These are phyloP conservation scores for Mycena crocata DNA, from an alignment of 768 basidiomycete genomes.

Conservation along the genomic window DNA sequence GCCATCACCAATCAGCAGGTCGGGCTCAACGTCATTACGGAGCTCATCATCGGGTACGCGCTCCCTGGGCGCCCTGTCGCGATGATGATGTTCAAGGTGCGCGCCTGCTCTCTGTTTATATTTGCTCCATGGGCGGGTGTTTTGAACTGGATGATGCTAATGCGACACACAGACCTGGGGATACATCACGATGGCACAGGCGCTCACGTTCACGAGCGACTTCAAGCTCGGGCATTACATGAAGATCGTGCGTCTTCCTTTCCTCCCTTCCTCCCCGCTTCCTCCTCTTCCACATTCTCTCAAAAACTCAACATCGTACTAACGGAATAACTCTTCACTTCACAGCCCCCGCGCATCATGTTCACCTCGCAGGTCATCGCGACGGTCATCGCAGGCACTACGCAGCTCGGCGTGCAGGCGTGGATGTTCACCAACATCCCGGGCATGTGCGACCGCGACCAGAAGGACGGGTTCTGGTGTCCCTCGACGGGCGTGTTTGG, in stretches of 20 bases:
- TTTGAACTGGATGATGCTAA: no score
- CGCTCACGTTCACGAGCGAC: constrained; percentile 76
- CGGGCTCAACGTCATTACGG: constrained; percentile 80
- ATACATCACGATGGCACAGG: constrained; percentile 69
- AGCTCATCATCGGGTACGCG: constrained; percentile 77
- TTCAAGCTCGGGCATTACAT: constrained; percentile 86
- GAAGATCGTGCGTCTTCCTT: constrained; percentile 50
- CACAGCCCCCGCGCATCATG: constrained; percentile 59
- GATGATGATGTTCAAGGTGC: constrained; percentile 76
- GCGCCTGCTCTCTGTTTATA: no score
- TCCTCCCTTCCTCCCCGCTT: background rate
- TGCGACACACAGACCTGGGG: constrained; percentile 80
- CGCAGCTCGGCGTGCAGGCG: constrained; percentile 78
- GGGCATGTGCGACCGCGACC: constrained; percentile 64
- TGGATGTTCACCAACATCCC: constrained; percentile 82
- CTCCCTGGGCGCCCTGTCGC: constrained; percentile 13
- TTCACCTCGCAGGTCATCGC: constrained; percentile 65
- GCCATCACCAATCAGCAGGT: constrained; percentile 87
- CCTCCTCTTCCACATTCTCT: no score
- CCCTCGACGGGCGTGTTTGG: constrained; percentile 79
- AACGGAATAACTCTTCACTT: no score
- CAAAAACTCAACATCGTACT: no score
- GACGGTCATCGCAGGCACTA: constrained; percentile 76
- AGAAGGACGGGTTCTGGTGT: constrained; percentile 78
- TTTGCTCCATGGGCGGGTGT: no score